Percentiles rank a stretch among this genome's conserved stretches.
phyloP scores from a whole-genome alignment of 169 alveolate genomes.

The Pseudocohnilembus persalinus region DNA sequence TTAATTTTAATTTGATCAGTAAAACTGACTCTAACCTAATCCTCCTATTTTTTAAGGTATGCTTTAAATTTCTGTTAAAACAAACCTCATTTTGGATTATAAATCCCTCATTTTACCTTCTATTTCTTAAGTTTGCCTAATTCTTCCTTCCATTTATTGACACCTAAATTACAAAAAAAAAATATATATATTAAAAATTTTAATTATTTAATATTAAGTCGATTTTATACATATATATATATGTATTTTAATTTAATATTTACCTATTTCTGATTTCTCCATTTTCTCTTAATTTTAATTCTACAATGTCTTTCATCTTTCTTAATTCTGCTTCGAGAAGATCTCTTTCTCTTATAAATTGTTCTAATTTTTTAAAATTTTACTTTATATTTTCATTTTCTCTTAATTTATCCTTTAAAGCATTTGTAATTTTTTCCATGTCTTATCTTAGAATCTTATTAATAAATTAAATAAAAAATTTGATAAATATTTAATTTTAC shows the following conservation, averaged over 20 bases:
- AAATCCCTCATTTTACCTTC: not conserved
- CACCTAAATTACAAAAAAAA: not conserved
- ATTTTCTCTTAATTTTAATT: not conserved
- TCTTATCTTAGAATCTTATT: not conserved
- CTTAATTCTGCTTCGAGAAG: not conserved
- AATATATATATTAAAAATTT: too few species aligned
- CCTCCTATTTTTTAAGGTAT: not conserved
- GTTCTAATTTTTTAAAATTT: not conserved
- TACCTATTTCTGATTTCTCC: not conserved
- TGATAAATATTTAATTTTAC: too few species aligned
- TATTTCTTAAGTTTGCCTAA: not conserved
- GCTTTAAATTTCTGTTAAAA: not conserved
- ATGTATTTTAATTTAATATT: too few species aligned
- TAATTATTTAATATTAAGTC: not conserved
- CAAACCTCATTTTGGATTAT: not conserved
- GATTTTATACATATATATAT: not conserved
- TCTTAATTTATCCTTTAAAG: not conserved
- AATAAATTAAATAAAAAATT: too few species aligned
- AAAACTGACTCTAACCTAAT: too few species aligned
- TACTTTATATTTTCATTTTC: not conserved
- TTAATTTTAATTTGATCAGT: too few species aligned
- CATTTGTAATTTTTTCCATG: not conserved
- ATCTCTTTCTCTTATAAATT: not conserved
- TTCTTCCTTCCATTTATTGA: not conserved
- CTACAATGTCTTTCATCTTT: not conserved